A percentile compares a stretch with the other conserved stretches of the same genome.
Evolutionary conservation across 352 stramenopile species (phyloP).

Genomic region (Phytophthora cajani): DNA sequence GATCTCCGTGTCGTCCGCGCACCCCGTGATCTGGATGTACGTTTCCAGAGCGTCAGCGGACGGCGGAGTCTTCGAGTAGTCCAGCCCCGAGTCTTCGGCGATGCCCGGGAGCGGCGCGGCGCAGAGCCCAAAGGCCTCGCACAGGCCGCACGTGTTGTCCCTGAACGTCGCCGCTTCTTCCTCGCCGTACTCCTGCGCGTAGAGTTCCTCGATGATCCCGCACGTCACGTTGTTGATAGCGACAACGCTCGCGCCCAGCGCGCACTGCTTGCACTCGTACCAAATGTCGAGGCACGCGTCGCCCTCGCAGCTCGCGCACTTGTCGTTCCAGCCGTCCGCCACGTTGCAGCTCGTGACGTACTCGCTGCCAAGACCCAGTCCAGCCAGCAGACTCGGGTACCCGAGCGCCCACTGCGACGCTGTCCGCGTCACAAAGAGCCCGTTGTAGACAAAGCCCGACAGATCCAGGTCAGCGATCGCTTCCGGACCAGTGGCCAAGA

Average conservation of each 20-base stretch:
- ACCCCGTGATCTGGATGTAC: constrained; percentile 70
- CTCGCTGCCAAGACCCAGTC: constrained; percentile 56
- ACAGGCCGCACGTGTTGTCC: constrained; percentile 51
- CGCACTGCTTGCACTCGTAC: constrained; percentile 50
- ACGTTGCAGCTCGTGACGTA: constrained; percentile 59
- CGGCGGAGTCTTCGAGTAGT: constrained; percentile 49
- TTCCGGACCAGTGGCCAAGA: constrained; percentile 41
- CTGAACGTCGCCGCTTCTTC: constrained; percentile 48
- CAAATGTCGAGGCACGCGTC: constrained; percentile 44
- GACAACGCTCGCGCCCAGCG: constrained; percentile 39
- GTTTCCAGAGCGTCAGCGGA: constrained; percentile 33
- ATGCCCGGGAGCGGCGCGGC: constrained; percentile 63
- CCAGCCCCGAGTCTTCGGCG: constrained; percentile 59
- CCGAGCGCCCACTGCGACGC: constrained; percentile 71
- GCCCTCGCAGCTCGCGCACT: constrained; percentile 51
- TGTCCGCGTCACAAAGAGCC: constrained; percentile 59
- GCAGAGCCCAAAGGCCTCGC: constrained; percentile 55
- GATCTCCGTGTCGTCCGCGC: constrained; percentile 57
- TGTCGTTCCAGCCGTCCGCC: constrained; percentile 35
- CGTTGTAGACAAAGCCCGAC: constrained; percentile 79
- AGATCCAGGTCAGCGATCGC: constrained; percentile 53
- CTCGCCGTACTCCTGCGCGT: constrained; percentile 45
- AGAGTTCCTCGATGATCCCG: constrained; percentile 47
- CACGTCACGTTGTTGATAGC: constrained; percentile 56
- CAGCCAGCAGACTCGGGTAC: constrained; percentile 74